These are phyloP conservation scores for Daldinia grandis DNA, from an alignment of 495 filamentous ascomycete species.

Conservation along the genomic window DNA sequence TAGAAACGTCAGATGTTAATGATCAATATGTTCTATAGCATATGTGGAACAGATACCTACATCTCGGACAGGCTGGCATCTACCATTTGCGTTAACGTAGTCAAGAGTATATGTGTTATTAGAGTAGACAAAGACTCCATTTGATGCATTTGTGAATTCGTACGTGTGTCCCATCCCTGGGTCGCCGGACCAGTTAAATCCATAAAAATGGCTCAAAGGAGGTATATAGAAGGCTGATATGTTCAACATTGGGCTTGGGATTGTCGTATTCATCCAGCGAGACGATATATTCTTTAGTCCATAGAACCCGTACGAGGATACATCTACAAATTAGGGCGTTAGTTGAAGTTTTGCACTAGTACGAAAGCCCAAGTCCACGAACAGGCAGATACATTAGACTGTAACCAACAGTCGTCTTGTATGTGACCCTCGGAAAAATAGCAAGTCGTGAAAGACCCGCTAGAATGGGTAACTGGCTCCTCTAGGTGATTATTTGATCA, in stretches of 20 bases:
- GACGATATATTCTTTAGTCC: slow-evolving; percentile 12
- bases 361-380: slow-evolving; percentile 2
- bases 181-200: background rate
- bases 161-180: background rate
- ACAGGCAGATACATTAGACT: slow-evolving; percentile 15
- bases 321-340: background rate
- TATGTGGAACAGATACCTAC: slow-evolving; percentile 5
- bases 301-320: slow-evolving; percentile 11
- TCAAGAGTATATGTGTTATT: slow-evolving; percentile 24
- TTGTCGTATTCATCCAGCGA: background rate
- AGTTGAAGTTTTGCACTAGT: background rate
- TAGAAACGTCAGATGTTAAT: background rate
- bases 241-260: slow-evolving; percentile 20
- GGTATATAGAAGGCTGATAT: slow-evolving; percentile 27
- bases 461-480: background rate
- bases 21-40: background rate
- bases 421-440: background rate
- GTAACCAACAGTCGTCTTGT: background rate
- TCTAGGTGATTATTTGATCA: background rate
- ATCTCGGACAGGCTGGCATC: slow-evolving; percentile 22
- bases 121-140: slow-evolving; percentile 10
- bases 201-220: background rate
- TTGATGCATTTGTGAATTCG: background rate
- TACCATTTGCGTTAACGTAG: slow-evolving; percentile 8
- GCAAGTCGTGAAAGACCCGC: background rate